Base-by-base conservation (phyloP, 2,329 filamentous ascomycete species). In the Geosmithia putterillii region DNA sequence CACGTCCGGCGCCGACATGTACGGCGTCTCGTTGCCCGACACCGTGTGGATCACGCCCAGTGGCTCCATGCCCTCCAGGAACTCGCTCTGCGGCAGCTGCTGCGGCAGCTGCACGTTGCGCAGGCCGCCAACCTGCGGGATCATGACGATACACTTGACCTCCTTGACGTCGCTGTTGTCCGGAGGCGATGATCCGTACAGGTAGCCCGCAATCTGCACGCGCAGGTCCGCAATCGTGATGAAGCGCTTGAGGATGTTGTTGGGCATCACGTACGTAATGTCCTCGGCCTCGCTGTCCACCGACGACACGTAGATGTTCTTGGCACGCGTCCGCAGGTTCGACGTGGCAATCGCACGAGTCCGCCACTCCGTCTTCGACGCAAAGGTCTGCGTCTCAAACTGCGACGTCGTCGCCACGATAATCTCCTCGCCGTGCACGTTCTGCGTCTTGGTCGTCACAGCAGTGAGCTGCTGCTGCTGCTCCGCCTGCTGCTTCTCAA, bases 151-250 rank as follows among this genome's bases (percentile, higher is more conserved):
- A 51, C 86, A 94, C 55, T 85, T 83, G 58, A 98, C 81, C 61
- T 98, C 94, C 73, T 96, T 98, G 62, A 98, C 86, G 57, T 94
- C 86, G 51, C 90, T 84, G 57, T 96, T 95, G 65, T 96, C 92
- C 7, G 86, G 82, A 3, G 92, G 89, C 1, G 90, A 95, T 40
- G 79, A 79, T 51, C 92, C 92, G 59, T 98, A 98, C 1, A 98
- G 74, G 60, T 95, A 98, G 1, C 89, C 92, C 15, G 90, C 89
- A 41, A 98, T 89, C 64, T 98, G 92, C 14, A 96, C 89, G 40
- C 94, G 85, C 44, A 98, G 76, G 67, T 98, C 92, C 40, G 92
- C 84, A 57, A 98, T 94, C 20, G 86, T 92, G 66, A 98, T 96
- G 71, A 98, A 98, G 50, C 87, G 86, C 74, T 95, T 95, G 55